These are phyloP conservation scores for Lepidium aucheri DNA, from an alignment of 345 rosid genomes.

Conservation along the genomic window DNA sequence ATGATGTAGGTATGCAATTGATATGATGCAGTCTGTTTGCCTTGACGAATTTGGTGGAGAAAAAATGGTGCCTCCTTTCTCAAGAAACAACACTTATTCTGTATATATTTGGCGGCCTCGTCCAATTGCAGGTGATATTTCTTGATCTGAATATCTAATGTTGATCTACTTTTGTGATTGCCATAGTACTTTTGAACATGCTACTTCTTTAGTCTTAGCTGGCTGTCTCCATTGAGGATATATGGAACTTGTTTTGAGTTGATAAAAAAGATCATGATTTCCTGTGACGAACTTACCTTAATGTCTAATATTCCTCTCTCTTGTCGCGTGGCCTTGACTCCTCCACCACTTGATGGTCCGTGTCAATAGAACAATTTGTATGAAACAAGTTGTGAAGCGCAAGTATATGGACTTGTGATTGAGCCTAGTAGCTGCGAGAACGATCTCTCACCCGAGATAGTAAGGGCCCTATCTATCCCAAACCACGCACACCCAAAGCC, in stretches of 20 bases:
- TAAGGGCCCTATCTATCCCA: no score
- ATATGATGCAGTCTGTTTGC: conserved; percentile 90
- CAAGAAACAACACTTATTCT: conserved; percentile 91
- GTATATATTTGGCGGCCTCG: conserved; percentile 90
- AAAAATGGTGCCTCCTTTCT: conserved; percentile 53
- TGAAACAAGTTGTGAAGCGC: no score
- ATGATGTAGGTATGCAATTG: conserved; percentile 69
- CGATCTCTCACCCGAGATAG: no score
- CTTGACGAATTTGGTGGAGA: conserved; percentile 97
- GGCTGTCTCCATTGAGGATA: neutral
- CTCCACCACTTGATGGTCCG: no score
- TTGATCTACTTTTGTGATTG: neutral
- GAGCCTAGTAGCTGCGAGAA: no score
- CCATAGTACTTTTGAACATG: neutral
- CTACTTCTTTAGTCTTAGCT: neutral
- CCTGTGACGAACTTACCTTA: neutral
- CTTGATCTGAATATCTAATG: neutral
- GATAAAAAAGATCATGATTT: neutral
- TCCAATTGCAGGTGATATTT: conserved; percentile 73
- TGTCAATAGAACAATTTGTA: no score
- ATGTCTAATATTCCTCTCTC: neutral
- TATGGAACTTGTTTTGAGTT: neutral
- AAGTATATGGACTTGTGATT: no score
- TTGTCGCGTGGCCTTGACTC: no score
- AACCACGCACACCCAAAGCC: no score